Conservation (phyloP, 1,139 yeast genomes). For the Pneumocystis canis region DNA sequence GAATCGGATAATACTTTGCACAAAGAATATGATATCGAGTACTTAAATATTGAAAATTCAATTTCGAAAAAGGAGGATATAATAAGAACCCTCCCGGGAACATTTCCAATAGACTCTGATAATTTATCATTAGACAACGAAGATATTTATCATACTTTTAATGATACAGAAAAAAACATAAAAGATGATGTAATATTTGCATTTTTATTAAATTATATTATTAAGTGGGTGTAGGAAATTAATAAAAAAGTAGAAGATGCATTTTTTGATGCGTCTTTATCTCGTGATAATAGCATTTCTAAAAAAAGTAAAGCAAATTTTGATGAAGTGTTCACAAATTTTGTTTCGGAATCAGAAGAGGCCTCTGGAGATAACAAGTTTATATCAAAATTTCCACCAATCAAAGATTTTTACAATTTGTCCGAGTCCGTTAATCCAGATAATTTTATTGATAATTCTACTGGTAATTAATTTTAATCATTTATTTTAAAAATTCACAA, state of each 20-base stretch:
- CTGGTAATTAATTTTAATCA: not conserved
- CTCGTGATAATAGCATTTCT: not conserved
- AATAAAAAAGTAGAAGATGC: not conserved
- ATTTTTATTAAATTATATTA: not conserved
- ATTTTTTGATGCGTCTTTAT: not conserved
- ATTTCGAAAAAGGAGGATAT: not conserved
- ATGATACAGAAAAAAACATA: not conserved
- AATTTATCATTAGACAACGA: not conserved
- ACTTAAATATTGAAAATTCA: not conserved
- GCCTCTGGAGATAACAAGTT: not conserved
- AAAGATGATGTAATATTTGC: not conserved
- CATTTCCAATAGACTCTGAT: not conserved
- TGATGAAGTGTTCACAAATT: not conserved
- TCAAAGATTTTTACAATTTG: not conserved
- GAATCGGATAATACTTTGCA: not conserved
- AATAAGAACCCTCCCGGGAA: not conserved
- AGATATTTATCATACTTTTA: not conserved
- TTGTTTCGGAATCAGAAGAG: not conserved
- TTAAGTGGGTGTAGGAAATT: not conserved
- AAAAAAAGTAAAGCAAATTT: not conserved
- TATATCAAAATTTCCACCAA: not conserved
- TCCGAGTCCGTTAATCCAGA: not conserved
- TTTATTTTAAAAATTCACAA: not conserved
- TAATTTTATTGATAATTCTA: not conserved
- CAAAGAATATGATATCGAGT: not conserved